Base-by-base conservation (phyloP, 768 basidiomycete species). In the Phlebiopsis flavidoalba region DNA sequence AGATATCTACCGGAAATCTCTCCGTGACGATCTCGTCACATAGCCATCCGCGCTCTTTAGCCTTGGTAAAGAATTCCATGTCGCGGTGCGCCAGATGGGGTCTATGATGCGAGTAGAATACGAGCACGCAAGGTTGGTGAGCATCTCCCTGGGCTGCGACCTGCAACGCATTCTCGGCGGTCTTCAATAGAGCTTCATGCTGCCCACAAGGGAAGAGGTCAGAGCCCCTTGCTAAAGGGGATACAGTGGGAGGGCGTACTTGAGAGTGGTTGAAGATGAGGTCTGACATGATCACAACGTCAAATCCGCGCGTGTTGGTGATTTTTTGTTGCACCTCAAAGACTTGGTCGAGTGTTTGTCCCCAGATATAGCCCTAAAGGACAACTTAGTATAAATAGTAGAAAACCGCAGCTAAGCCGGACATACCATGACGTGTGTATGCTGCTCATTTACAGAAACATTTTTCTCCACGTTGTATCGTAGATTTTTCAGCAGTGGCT, bases 261-360 rank as follows among this genome's bases (percentile, higher is more conserved):
- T 95, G 93, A 0, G 94, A 94, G 66, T 96, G 95, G 66, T 95
- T 97, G 74, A 96, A 97, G 36, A 98, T 83, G 36, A 98, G 83
- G 74, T 98, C 95, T 1, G 93, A 95, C 59, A 98, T 78, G 62
- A 98, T 86, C 57, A 98, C 80, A 21, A 96, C 68, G 66, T 96
- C 86, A 67, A 92, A 98, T 33, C 75, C 73, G 37, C 60, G 63
- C 4, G 63, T 35, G 5, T 69, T 65, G 7, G 59, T 45, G 24
- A 62, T 62, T 31, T 55, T 31, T 31, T 48, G 60, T 1, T 54
- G 68, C 65, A 12, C 53, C 8, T 75, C 66, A 6, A 69, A 53
- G 7, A 91, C 73, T 0, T 77, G 71, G 8, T 74, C 60, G 3
- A 85, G 77, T 0, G 83, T 67, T 12, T 79, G 79, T 0, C 93